Percentiles rank a stretch among this genome's conserved stretches.
These are phyloP conservation scores for Pythium insidiosum DNA, from an alignment of 352 stramenopile genomes.

Conservation along the genomic window DNA sequence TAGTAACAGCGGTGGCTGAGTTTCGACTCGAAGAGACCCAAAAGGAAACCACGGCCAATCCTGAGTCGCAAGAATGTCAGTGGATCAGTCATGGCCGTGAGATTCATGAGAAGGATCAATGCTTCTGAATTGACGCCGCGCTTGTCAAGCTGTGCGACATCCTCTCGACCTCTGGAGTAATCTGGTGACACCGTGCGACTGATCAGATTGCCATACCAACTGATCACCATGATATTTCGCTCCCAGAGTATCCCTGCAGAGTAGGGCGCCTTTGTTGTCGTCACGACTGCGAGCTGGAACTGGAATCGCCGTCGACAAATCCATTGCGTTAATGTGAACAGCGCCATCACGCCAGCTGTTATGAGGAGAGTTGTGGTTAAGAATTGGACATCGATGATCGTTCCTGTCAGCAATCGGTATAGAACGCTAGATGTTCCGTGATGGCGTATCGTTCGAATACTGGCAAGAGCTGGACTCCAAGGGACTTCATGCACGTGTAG, in stretches of 20 bases:
- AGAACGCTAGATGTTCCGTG: not conserved
- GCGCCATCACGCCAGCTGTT: not conserved
- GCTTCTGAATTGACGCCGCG: constrained; percentile 2
- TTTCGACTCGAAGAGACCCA: not conserved
- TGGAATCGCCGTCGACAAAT: not conserved
- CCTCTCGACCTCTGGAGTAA: too few relatives aligned
- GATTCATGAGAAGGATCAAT: constrained; percentile 2
- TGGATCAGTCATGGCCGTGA: constrained; percentile 6
- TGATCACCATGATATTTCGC: not conserved
- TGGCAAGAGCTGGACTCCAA: not conserved
- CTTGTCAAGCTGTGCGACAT: constrained; percentile 1
- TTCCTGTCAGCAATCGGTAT: not conserved
- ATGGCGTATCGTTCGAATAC: not conserved
- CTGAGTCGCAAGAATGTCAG: not conserved
- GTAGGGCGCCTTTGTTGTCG: not conserved
- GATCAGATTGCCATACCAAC: not conserved
- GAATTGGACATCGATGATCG: not conserved
- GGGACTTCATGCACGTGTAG: not conserved
- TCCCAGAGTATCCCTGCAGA: not conserved
- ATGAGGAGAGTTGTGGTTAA: not conserved
- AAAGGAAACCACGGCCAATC: not conserved
- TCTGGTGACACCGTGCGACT: not conserved
- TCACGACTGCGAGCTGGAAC: not conserved
- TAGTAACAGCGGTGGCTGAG: not conserved
- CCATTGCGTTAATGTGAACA: not conserved